Conservation (phyloP, 768 basidiomycete species). For the Suillus plorans region DNA sequence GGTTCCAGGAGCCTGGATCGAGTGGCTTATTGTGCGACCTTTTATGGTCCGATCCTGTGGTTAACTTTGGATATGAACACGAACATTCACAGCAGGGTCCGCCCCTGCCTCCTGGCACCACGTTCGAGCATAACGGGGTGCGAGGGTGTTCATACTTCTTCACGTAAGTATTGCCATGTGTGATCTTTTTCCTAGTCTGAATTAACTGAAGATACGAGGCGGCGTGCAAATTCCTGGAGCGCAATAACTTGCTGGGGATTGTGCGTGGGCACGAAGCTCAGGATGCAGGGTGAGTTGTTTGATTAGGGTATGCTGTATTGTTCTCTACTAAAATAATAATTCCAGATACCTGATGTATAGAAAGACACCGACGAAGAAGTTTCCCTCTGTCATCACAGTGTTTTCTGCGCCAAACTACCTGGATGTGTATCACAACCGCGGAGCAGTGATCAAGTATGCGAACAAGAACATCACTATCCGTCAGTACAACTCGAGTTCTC, state of each 20-base stretch:
- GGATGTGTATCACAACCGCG: slow-evolving; percentile 96
- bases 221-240: slow-evolving; percentile 90
- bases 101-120: slow-evolving; percentile 54
- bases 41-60: slow-evolving; percentile 93
- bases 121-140: slow-evolving; percentile 77
- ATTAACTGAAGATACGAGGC: slow-evolving; percentile 70
- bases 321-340: neutral
- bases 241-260: slow-evolving; percentile 86
- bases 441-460: slow-evolving; percentile 95
- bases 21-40: slow-evolving; percentile 91
- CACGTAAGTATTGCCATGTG: slow-evolving; percentile 57
- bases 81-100: slow-evolving; percentile 50
- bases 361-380: slow-evolving; percentile 92
- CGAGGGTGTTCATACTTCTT: slow-evolving; percentile 92
- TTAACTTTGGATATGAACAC: slow-evolving; percentile 83
- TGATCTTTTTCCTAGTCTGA: neutral
- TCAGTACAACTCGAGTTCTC: slow-evolving; percentile 76
- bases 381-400: slow-evolving; percentile 97
- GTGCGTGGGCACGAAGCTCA: slow-evolving; percentile 98
- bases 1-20: slow-evolving; percentile 92
- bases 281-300: slow-evolving; percentile 78
- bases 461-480: slow-evolving; percentile 97
- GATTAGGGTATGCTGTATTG: neutral
- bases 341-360: slow-evolving; percentile 88
- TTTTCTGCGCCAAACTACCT: slow-evolving; percentile 98